Evolutionary conservation across 2,329 filamentous ascomycete genomes (phyloP), one percentile per base, ranked within the genome.

Genomic region (Penicillium fuscoglaucum): DNA sequence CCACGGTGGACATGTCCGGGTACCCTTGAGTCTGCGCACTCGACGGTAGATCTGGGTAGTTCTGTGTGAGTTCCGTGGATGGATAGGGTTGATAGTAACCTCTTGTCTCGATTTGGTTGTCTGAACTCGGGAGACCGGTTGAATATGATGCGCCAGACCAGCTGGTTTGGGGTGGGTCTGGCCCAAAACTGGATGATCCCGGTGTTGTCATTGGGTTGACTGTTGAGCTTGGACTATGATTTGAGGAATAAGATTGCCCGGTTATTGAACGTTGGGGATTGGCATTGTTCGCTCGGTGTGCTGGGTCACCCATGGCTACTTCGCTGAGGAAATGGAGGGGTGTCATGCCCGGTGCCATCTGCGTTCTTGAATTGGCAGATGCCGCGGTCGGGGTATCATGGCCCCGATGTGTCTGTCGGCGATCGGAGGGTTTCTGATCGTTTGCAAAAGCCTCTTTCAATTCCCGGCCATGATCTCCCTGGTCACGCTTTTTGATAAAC

Each of bases 401-500:
- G n/a, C 5, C 40, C 3, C 6, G 33, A 37, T 33, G 33, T 12
- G 15, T 2, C n/a, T 33, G 33, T 2, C 6, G 50, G 39, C 10
- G 26, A 29, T 45, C 17, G n/a, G 57, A 59, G 4, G 57, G 19
- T 43, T 51, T 33, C 28, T 56, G 55, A 1, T 52, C 55, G 19
- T 46, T 40, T 12, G 47, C 31, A 9, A 74, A 68, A 0, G 66
- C 61, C 44, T 73, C 68, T 33, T 64, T 67, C 31, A 71, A 39
- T 4, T 57, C 65, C 5, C 58, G 56, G 6, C 66, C 62, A 52
- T 75, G 55, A 17, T 70, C 49, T 74, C 74, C 45, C 71, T 85
- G 55, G 29, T 58, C 50, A 21, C 55, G 55, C 79, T 68, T 83
- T 61, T 77, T 79, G 59, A 70, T 72, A 70, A 89, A 90, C 88